phyloP scores from a whole-genome alignment of 495 filamentous ascomycete species.

The Neurospora sp. region DNA sequence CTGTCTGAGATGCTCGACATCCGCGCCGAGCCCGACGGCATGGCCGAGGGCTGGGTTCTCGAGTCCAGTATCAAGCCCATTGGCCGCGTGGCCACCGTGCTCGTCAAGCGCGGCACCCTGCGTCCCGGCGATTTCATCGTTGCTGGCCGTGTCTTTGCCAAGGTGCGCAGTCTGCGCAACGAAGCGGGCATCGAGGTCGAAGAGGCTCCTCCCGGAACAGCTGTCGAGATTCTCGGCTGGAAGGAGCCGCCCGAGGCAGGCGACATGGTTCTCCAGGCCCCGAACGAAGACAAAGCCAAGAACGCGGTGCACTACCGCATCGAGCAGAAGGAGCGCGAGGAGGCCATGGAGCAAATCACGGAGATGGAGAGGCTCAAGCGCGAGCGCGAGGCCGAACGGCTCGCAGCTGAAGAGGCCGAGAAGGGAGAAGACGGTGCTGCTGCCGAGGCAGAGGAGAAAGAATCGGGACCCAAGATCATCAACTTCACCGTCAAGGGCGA shows the following conservation, averaged over 20 bases:
- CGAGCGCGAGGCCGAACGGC: constrained; percentile 28
- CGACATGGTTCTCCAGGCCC: constrained; percentile 74
- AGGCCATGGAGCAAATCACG: constrained; percentile 24
- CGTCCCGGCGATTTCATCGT: constrained; percentile 74
- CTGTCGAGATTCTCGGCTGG: constrained; percentile 92
- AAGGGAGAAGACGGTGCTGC: neutral
- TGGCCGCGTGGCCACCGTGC: constrained; percentile 79
- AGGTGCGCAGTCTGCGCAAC: constrained; percentile 71
- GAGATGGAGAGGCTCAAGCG: constrained; percentile 25
- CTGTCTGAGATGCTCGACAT: constrained; percentile 85
- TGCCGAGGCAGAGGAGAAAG: constrained; percentile 31
- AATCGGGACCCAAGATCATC: constrained; percentile 48
- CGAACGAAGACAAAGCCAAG: constrained; percentile 68
- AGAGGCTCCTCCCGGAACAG: constrained; percentile 76
- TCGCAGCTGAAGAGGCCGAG: constrained; percentile 1
- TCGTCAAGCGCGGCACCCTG: constrained; percentile 81
- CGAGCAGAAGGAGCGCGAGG: constrained; percentile 36
- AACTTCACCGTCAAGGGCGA: constrained; percentile 87
- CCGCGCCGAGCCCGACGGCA: constrained; percentile 65
- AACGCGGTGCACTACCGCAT: constrained; percentile 66
- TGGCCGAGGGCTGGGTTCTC: constrained; percentile 85
- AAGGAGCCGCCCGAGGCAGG: constrained; percentile 83
- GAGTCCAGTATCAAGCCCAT: constrained; percentile 84
- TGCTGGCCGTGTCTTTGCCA: constrained; percentile 75
- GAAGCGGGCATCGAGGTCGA: constrained; percentile 65